Base-by-base conservation (phyloP, 441 rosid genomes). In the Brassica balearica region DNA sequence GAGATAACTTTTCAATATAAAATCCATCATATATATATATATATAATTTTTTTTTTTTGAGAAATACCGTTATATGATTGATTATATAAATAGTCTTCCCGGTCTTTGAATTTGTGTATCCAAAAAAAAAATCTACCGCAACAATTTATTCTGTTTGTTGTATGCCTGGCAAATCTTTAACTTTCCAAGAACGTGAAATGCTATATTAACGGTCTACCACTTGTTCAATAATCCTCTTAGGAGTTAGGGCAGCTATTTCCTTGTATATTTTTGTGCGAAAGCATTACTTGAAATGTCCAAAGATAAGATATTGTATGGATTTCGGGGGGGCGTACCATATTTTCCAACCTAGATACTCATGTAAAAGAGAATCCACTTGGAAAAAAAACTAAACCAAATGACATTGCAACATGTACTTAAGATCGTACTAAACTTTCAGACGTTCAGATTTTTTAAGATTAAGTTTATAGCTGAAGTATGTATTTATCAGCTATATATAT, bases 201-300 rank as follows among this genome's bases (percentile, higher is more conserved):
- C 38, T 65, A 32, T 43, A 32, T 48, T 12, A 32, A 75, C 65
- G 60, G 72, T 65, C 65, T 80, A 75, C 80, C 74, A 71, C 72
- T 70, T 4, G 65, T 71, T 80, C 64, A 14, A 58, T 70, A 80
- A 75, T 75, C 82, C 19, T 80, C 34, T 41, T 41, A 41, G 48
- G 48, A 41, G 48, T 69, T 55, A 22, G 19, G 77, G 32, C 59
- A 78, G 53, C 65, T 51, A 61, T 34, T 78, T 60, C n/a, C 51
- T 4, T 7, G 38, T 3, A 11, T 19, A 19, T 6, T 14, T 20
- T 48, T 34, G 53, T 2, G 12, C 67, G 38, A 19, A 58, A 17
- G 59, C 48, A 59, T 27, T 22, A 68, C 71, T 51, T 65, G 6
- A 75, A 60, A 67, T 67, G 65, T 71, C 80, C 69, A 75, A 34